phyloP scores from a whole-genome alignment of 371 early-diverging fungal species.

The Apophysomyces elegans region DNA sequence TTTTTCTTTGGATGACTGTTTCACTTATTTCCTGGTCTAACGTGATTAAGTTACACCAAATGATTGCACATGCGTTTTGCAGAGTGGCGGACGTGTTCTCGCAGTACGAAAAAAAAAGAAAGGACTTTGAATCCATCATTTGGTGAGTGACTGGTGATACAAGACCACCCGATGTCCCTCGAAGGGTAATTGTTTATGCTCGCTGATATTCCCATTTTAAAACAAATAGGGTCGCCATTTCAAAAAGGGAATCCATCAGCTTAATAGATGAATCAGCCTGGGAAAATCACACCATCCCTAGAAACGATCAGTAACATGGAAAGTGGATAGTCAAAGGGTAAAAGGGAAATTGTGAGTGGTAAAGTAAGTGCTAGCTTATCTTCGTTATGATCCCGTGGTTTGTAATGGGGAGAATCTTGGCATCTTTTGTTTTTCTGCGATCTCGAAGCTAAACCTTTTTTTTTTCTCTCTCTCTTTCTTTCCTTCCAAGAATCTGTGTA shows the following conservation, averaged over 20 bases:
- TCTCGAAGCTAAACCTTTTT: no score
- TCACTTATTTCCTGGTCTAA: constrained; percentile 1
- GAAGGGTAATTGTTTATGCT: neutral
- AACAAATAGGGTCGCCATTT: neutral
- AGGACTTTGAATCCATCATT: neutral
- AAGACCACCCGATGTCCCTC: neutral
- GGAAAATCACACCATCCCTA: neutral
- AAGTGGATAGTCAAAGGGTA: neutral
- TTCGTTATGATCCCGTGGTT: neutral
- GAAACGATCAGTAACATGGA: no score
- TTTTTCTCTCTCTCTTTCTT: no score
- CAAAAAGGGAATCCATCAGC: neutral
- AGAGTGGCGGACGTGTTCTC: constrained; percentile 7
- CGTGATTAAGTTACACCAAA: constrained; percentile 9
- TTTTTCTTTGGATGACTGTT: neutral
- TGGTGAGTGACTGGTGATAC: neutral
- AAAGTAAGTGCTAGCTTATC: no score
- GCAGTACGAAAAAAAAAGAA: neutral
- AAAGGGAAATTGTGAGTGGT: neutral
- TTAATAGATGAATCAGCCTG: neutral
- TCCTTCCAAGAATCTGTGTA: neutral
- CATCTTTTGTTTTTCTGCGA: neutral
- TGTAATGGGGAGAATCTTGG: neutral
- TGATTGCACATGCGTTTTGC: constrained; percentile 3
- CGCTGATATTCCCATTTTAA: neutral